Percentiles rank a stretch among this genome's conserved stretches.
These are phyloP conservation scores for Malus asiatica DNA, from an alignment of 306 rosid genomes.

Conservation along the genomic window DNA sequence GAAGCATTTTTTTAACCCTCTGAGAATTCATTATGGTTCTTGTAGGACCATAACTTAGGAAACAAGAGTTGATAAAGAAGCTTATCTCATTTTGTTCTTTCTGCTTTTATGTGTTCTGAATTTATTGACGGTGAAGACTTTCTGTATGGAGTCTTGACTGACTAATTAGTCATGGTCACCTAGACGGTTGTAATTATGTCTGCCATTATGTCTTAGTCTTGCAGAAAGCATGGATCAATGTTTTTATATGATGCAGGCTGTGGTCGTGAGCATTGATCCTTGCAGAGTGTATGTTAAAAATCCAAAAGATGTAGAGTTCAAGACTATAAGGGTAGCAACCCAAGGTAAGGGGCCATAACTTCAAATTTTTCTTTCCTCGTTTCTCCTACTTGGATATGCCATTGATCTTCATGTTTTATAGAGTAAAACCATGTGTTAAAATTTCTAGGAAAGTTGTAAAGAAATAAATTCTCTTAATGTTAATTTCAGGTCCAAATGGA, in stretches of 20 bases:
- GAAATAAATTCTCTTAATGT: background rate
- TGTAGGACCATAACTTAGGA: background rate
- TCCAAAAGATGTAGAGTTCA: constrained; percentile 64
- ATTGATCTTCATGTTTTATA: background rate
- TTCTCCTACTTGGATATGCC: background rate
- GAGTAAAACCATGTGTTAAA: background rate
- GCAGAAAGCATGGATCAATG: background rate
- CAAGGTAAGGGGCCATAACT: constrained; percentile 38
- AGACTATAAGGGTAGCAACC: constrained; percentile 49
- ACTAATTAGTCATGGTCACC: background rate
- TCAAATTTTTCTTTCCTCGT: background rate
- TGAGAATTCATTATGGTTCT: background rate
- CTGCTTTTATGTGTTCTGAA: background rate
- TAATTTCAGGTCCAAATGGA: constrained; percentile 87
- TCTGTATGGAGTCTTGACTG: background rate
- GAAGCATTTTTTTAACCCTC: background rate
- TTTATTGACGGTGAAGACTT: background rate
- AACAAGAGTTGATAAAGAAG: background rate
- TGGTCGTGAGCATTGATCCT: constrained; percentile 94
- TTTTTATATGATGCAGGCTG: constrained; percentile 54
- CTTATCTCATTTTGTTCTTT: background rate
- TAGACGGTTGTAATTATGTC: background rate
- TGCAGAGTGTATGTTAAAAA: constrained; percentile 67
- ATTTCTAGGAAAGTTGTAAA: background rate
- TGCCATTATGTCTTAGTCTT: background rate